phyloP scores from a whole-genome alignment of 768 basidiomycete genomes.

The Leccinum truebloodii region DNA sequence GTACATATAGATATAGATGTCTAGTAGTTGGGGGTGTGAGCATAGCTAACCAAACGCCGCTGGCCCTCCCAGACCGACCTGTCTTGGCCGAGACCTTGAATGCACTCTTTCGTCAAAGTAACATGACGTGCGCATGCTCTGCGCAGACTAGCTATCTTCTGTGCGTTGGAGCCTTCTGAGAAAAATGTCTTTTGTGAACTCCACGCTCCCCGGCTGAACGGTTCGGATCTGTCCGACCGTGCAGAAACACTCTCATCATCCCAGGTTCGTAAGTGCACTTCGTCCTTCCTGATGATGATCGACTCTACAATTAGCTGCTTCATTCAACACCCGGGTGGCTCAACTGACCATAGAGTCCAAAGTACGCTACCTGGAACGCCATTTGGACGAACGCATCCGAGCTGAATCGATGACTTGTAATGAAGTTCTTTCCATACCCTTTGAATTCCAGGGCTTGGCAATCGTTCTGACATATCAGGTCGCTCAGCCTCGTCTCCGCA shows the following conservation, averaged over 20 bases:
- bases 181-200: conserved; percentile 90
- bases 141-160: conserved; percentile 76
- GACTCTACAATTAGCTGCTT: neutral
- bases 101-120: conserved; percentile 84
- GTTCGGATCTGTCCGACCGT: conserved; percentile 94
- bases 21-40: conserved; percentile 35
- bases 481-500: conserved; percentile 91
- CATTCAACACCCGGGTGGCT: neutral
- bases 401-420: conserved; percentile 91
- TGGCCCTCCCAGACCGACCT: conserved; percentile 43
- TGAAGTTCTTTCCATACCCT: conserved; percentile 90
- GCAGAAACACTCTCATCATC: conserved; percentile 95
- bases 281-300: conserved; percentile 57
- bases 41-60: neutral
- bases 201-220: conserved; percentile 82
- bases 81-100: conserved; percentile 91
- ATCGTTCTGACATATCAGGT: conserved; percentile 98
- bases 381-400: conserved; percentile 99
- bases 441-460: conserved; percentile 94
- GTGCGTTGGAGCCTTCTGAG: conserved; percentile 65
- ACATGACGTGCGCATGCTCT: conserved; percentile 87
- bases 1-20: conserved; percentile 75
- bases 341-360: conserved; percentile 76
- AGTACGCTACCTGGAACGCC: conserved; percentile 97
- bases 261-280: conserved; percentile 98